Evolutionary conservation across 129 eudicot genomes (phyloP).

Genomic region (Centella asiatica): DNA sequence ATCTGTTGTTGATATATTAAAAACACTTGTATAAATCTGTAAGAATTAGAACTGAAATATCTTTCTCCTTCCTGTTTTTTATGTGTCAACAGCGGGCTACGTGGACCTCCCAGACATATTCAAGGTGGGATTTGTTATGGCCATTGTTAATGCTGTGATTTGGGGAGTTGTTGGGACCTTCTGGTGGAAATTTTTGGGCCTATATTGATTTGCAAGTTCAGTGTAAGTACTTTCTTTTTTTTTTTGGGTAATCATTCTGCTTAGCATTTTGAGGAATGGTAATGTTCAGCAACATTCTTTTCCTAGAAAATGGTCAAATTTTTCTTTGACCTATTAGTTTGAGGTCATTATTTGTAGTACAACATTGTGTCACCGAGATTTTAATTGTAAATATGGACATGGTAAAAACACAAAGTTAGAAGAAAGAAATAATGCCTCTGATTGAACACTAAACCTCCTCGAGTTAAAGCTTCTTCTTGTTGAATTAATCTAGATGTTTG

Average conservation of each 20-base stretch:
- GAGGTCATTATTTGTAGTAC: slow-evolving; percentile 19
- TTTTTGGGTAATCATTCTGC: no score
- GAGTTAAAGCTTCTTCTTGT: no score
- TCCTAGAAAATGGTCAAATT: slow-evolving; percentile 12
- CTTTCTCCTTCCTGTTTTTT: slow-evolving; percentile 8
- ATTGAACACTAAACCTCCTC: no score
- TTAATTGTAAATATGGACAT: not conserved
- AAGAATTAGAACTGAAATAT: slow-evolving; percentile 9
- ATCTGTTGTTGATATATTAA: not conserved
- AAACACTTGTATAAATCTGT: not conserved
- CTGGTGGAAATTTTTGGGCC: slow-evolving; percentile 97
- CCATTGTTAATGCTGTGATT: slow-evolving; percentile 55
- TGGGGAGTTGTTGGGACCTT: slow-evolving; percentile 74
- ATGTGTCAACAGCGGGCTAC: slow-evolving; percentile 69
- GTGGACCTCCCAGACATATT: slow-evolving; percentile 89
- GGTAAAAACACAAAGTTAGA: no score
- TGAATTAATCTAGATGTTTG: no score
- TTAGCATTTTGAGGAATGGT: slow-evolving; percentile 15
- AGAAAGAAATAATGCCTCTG: no score
- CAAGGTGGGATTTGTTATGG: slow-evolving; percentile 67
- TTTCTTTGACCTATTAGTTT: slow-evolving; percentile 11
- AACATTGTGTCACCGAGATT: slow-evolving; percentile 17
- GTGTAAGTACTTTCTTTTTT: slow-evolving; percentile 28
- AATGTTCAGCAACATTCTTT: slow-evolving; percentile 4
- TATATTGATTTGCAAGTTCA: slow-evolving; percentile 41